These are phyloP conservation scores for Vaccinium vitisidaea DNA, from an alignment of 148 eudicot species.

Conservation along the genomic window DNA sequence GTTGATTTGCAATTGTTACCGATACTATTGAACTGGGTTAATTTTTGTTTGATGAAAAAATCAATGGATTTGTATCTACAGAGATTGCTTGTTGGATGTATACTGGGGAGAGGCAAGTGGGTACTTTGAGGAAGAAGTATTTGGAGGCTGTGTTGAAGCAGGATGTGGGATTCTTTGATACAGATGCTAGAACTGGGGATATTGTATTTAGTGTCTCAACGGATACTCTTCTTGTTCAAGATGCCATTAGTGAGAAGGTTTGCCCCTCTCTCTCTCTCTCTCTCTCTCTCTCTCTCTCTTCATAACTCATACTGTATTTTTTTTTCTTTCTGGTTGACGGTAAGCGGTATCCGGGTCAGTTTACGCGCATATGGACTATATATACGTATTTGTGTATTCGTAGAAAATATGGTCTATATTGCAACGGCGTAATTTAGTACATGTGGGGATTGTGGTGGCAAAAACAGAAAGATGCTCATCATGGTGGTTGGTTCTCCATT, in stretches of 20 bases:
- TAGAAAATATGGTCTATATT: too few species aligned
- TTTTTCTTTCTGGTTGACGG: too few species aligned
- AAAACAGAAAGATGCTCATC: conserved; percentile 3
- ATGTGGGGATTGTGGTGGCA: background rate
- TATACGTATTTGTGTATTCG: too few species aligned
- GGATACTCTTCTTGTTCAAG: conserved; percentile 98
- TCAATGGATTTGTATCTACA: conserved; percentile 18
- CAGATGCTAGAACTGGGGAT: conserved; percentile 99
- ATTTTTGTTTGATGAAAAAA: background rate
- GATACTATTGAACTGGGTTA: background rate
- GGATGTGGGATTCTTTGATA: conserved; percentile 96
- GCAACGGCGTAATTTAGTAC: conserved; percentile 14
- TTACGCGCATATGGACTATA: too few species aligned
- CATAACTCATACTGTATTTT: too few species aligned
- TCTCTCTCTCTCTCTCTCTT: background rate
- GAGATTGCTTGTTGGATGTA: conserved; percentile 99
- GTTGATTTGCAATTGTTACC: background rate
- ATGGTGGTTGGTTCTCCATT: conserved; percentile 12
- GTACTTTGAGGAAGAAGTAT: conserved; percentile 82
- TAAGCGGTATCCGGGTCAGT: too few species aligned
- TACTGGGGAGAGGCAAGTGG: conserved; percentile 96
- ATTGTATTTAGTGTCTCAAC: conserved; percentile 95
- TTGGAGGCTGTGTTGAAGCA: conserved; percentile 93
- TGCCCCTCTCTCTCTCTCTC: background rate
- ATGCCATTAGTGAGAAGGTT: conserved; percentile 99